These are phyloP conservation scores for Hypholoma fasciculare DNA, from an alignment of 768 basidiomycete genomes.

Conservation along the genomic window DNA sequence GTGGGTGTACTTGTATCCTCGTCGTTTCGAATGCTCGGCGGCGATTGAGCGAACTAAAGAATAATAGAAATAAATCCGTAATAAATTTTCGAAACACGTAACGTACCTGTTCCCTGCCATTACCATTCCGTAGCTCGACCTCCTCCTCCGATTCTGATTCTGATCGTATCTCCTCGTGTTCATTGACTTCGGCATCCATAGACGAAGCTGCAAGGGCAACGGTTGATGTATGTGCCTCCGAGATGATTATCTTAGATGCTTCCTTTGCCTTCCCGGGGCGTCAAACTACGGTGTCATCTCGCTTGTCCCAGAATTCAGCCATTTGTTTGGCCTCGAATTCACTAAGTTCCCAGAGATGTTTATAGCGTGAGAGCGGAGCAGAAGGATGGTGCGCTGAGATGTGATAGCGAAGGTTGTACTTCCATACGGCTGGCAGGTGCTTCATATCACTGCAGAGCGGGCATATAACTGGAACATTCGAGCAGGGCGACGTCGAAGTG, in stretches of 20 bases:
- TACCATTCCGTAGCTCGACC: too few relatives aligned
- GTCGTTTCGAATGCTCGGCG: too few relatives aligned
- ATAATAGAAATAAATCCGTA: too few relatives aligned
- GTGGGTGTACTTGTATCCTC: too few relatives aligned
- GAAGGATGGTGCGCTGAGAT: conserved; percentile 25
- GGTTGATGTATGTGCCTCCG: not conserved
- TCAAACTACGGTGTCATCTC: conserved; percentile 7
- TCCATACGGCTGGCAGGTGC: not conserved
- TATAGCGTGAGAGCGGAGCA: conserved; percentile 16
- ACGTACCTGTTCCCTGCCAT: too few relatives aligned
- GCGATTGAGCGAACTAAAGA: too few relatives aligned
- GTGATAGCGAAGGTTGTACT: not conserved
- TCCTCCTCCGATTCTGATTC: too few relatives aligned
- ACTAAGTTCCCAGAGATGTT: conserved; percentile 14
- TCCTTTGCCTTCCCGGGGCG: conserved; percentile 10
- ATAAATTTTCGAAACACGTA: too few relatives aligned
- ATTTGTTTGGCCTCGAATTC: conserved; percentile 16
- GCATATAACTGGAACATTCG: too few relatives aligned
- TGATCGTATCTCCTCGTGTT: not conserved
- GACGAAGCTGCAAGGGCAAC: not conserved
- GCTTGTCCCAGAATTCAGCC: conserved; percentile 19
- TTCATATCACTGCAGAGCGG: too few relatives aligned
- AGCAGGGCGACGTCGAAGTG: too few relatives aligned
- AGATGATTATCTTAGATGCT: not conserved
- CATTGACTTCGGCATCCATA: not conserved